A percentile compares a stretch with the other conserved stretches of the same genome.
Conservation (phyloP, 306 rosid species). For the Begonia loranthoides region DNA sequence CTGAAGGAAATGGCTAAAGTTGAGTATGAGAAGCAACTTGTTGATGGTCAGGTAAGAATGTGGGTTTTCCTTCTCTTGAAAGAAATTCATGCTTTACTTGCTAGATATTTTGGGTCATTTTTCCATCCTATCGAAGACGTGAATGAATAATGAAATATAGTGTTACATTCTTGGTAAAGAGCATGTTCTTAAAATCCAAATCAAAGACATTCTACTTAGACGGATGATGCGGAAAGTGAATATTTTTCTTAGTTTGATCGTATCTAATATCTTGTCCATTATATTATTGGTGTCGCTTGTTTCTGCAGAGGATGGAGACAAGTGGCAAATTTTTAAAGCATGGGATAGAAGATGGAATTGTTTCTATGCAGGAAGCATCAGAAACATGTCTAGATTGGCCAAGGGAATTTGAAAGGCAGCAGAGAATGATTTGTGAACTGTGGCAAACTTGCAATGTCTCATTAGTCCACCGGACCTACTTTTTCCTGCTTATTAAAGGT, state of each 20-base stretch:
- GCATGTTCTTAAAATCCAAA: too few relatives aligned
- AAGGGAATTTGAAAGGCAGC: slow-evolving; percentile 65
- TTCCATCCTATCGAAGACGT: too few relatives aligned
- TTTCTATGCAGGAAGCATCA: slow-evolving; percentile 47
- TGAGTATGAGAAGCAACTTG: slow-evolving; percentile 63
- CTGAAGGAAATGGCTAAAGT: slow-evolving; percentile 81
- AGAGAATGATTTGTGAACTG: slow-evolving; percentile 57
- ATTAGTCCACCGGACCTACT: slow-evolving; percentile 89
- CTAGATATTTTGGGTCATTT: background rate
- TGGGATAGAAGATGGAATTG: slow-evolving; percentile 45
- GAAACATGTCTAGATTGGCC: slow-evolving; percentile 59
- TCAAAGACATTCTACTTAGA: too few relatives aligned
- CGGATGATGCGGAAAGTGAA: too few relatives aligned
- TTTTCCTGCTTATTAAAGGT: slow-evolving; percentile 89
- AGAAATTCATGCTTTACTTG: background rate
- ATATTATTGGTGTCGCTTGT: too few relatives aligned
- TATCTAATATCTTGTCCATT: too few relatives aligned
- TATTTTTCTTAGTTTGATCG: too few relatives aligned
- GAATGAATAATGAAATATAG: too few relatives aligned
- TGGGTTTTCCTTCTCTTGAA: background rate
- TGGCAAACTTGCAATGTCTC: slow-evolving; percentile 88
- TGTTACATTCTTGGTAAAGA: too few relatives aligned
- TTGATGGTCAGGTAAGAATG: slow-evolving; percentile 56
- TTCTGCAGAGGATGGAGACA: too few relatives aligned
- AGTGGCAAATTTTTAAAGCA: slow-evolving; percentile 19